A percentile compares a stretch with the other conserved stretches of the same genome.
phyloP scores from a whole-genome alignment of 2,329 filamentous ascomycete species.

The Calonectria pseudoreteaudii region DNA sequence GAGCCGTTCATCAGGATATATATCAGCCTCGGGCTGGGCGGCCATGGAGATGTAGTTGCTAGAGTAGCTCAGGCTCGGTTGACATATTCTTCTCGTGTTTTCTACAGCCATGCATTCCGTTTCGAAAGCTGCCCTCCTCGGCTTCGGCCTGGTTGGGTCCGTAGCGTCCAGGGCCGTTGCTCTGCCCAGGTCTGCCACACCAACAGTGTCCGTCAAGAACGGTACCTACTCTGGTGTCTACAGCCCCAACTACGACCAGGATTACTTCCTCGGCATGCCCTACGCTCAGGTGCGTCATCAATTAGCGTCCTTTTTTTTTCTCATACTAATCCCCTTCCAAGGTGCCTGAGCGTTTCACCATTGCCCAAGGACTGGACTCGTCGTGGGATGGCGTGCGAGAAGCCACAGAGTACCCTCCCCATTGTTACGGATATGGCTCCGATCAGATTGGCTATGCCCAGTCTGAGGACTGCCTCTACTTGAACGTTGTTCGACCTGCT shows the following conservation, averaged over 20 bases:
- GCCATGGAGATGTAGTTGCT: neutral
- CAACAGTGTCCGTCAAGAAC: constrained; percentile 36
- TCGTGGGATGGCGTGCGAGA: constrained; percentile 54
- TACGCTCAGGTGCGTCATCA: constrained; percentile 34
- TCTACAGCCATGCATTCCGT: constrained; percentile 6
- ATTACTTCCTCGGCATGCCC: constrained; percentile 38
- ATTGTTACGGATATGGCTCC: constrained; percentile 63
- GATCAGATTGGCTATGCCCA: constrained; percentile 38
- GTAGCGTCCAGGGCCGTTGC: constrained; percentile 4
- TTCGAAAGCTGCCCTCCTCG: constrained; percentile 8
- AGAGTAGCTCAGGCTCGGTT: neutral
- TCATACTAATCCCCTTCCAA: constrained; percentile 11
- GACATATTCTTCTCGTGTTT: neutral
- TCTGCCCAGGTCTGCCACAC: neutral
- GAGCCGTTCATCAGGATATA: neutral
- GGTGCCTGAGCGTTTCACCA: constrained; percentile 32
- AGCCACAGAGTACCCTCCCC: constrained; percentile 58
- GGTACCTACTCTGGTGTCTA: constrained; percentile 38
- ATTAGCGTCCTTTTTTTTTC: neutral
- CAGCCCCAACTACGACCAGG: constrained; percentile 33
- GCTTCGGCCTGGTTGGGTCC: constrained; percentile 2
- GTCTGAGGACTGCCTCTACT: constrained; percentile 70
- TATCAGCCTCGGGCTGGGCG: neutral
- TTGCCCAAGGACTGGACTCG: constrained; percentile 55
- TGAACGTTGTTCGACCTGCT: constrained; percentile 70